Base-by-base conservation (phyloP, 768 basidiomycete genomes). In the Tubosaeta sp. region DNA sequence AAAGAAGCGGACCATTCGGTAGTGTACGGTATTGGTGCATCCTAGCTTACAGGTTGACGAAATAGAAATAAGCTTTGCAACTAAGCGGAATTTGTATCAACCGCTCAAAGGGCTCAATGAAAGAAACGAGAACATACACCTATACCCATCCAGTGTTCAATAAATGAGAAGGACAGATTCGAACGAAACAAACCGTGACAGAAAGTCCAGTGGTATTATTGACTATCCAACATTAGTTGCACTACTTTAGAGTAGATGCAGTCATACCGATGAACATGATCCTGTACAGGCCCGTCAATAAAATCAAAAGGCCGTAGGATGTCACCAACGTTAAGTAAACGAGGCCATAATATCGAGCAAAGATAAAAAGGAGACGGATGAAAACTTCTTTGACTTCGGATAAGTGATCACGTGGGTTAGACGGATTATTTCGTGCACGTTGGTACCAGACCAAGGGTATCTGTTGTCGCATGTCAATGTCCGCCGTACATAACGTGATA, bases 301-400 rank as follows among this genome's bases (percentile, higher is more conserved):
- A n/a, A 41, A 13, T 32, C 10, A 7, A 7, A 27, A 25, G 4
- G 36, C 12, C 8, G 21, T 9, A 16, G 21, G 21, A 18, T 8
- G 24, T 10, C 39, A 51, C 54, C 25, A 13, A 63, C 59, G 45
- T 47, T 30, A 62, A 51, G 46, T 50, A 63, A 24, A 65, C n/a
- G 27, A 62, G 34, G 12, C 63, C 62, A 18, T 63, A 63, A 42
- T 65, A 63, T 19, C 63, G 59, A 19, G 60, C 46, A 30, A 63
- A 59, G 24, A 65, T 36, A 42, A 62, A 63, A 24, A 63, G 48
- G 2, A 48, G 14, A 29, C 29, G 48, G n/a, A 64, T 11, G 27
- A 65, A 13, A 14, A 48, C 12, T 19, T n/a, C 54, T 19, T 48
- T 56, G n/a, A 27, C 13, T 30, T 31, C 52, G 13, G 25, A 41